Base-by-base conservation (phyloP, 2,329 filamentous ascomycete genomes). In the Trichophyton verrucosum region DNA sequence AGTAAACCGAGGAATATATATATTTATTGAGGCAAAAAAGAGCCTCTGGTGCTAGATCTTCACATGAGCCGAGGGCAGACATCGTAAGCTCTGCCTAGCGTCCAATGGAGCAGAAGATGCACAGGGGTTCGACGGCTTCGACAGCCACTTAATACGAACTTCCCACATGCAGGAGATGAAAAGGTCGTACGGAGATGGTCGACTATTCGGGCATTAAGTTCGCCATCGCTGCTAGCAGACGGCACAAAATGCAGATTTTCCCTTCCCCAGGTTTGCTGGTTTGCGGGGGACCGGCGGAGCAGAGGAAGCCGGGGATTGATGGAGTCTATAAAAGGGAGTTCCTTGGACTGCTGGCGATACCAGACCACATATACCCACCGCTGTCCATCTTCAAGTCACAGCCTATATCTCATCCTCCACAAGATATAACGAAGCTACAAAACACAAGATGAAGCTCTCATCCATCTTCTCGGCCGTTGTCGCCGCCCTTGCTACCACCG, bases 401-500 rank as follows among this genome's bases (percentile, higher is more conserved):
- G n/a, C 3, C 13, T 55, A 24, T 36, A 55, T 55, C 4, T 24
- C 13, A 9, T 17, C 5, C 15, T n/a, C 27, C 47, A 36, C 27
- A 6, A 33, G 22, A 8, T 36, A 15, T 15, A 38, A 38, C 8
- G 9, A 38, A 38, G 33, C 33, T 1, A 15, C 15, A n/a, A 36
- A 8, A 13, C 17, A 51, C 46, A 51, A 17, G 3, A 55, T 55
- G 51, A 55, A 55, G 51, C 20, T 55, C 20, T 27, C 51, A 3
- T 55, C 51, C 51, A 55, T 55, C 51, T 55, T 55, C 27, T 9
- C 51, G 30, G 51, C 51, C 51, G 51, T 55, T 30, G 51, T 55
- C 8, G 27, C 51, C n/a, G 51, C 51, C 8, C 30, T 55, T 7
- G 51, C 51, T 9, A 55, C 51, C 51, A 33, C 51, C 51, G 51